phyloP scores from a whole-genome alignment of 768 basidiomycete genomes.

The Lenzites betulinus region DNA sequence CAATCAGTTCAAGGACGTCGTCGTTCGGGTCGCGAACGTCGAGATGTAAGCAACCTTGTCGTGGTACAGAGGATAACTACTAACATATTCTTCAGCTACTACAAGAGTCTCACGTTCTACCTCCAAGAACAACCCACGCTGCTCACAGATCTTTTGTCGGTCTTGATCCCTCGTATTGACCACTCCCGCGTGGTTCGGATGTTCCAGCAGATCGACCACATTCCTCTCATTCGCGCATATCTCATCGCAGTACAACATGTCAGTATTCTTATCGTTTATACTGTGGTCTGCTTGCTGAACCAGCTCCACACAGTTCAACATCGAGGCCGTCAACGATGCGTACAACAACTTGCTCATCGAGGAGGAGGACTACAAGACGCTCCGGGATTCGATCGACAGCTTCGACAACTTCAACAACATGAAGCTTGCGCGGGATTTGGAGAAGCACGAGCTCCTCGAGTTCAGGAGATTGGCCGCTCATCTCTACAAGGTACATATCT shows the following conservation, averaged over 20 bases:
- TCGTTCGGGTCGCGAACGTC: constrained; percentile 95
- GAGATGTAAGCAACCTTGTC: constrained; percentile 69
- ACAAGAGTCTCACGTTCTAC: constrained; percentile 94
- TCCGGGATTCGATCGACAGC: constrained; percentile 96
- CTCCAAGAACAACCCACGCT: constrained; percentile 91
- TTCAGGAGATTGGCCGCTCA: constrained; percentile 95
- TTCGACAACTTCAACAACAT: constrained; percentile 98
- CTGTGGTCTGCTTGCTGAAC: not conserved
- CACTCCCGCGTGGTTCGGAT: constrained; percentile 94
- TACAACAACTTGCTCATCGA: constrained; percentile 98
- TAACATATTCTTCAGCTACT: constrained; percentile 55
- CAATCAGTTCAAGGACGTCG: constrained; percentile 98
- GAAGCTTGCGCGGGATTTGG: constrained; percentile 79
- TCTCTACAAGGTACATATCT: constrained; percentile 77
- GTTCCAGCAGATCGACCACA: constrained; percentile 94
- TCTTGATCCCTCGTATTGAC: constrained; percentile 92
- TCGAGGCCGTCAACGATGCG: constrained; percentile 96
- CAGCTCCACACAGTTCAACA: constrained; percentile 64
- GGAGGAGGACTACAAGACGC: constrained; percentile 97
- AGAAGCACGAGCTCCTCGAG: constrained; percentile 89
- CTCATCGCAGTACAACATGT: constrained; percentile 96
- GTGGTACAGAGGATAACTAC: not conserved
- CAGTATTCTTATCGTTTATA: constrained; percentile 31
- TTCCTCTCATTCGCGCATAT: constrained; percentile 94
- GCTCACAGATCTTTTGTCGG: constrained; percentile 89